A percentile compares a stretch with the other conserved stretches of the same genome.
Conservation (phyloP, 2,329 filamentous ascomycete species). For the Verticillium tricorpus region DNA sequence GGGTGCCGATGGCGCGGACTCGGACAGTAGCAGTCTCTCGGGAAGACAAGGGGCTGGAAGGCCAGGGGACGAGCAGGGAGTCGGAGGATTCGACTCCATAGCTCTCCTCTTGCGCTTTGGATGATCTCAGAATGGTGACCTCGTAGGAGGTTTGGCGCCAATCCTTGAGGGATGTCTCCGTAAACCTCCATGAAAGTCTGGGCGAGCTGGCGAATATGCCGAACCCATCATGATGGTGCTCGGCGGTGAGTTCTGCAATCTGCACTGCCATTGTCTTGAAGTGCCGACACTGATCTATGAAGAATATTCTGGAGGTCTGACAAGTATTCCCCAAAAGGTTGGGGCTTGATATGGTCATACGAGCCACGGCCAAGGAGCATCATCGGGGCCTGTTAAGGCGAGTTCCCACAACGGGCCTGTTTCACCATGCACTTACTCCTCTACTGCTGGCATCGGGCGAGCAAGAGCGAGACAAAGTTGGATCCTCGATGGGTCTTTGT, state of each 20-base stretch:
- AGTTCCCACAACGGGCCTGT: too few species aligned
- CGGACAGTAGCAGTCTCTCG: conserved; percentile 5
- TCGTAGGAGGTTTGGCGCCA: conserved; percentile 8
- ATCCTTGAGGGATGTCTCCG: not conserved
- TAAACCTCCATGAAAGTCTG: conserved; percentile 9
- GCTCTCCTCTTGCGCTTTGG: not conserved
- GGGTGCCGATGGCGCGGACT: conserved; percentile 3
- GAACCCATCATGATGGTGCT: conserved; percentile 3
- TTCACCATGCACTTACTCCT: too few species aligned
- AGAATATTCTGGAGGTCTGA: not conserved
- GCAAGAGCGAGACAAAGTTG: too few species aligned
- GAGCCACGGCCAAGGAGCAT: conserved; percentile 8
- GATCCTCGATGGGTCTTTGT: too few species aligned
- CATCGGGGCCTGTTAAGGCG: too few species aligned
- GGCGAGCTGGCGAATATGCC: conserved; percentile 5
- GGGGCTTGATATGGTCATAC: conserved; percentile 13
- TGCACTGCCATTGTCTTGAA: not conserved
- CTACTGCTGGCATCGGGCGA: too few species aligned
- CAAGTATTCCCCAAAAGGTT: conserved; percentile 4
- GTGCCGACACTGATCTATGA: not conserved
- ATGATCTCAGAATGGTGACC: conserved; percentile 1
- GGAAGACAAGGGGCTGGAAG: conserved; percentile 3
- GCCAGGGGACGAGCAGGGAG: conserved; percentile 9
- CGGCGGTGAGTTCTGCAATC: not conserved
- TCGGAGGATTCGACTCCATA: conserved; percentile 2